A percentile compares a stretch with the other conserved stretches of the same genome.
Conservation (phyloP, 177 flowering plant species). For the Vitis hybrid region DNA sequence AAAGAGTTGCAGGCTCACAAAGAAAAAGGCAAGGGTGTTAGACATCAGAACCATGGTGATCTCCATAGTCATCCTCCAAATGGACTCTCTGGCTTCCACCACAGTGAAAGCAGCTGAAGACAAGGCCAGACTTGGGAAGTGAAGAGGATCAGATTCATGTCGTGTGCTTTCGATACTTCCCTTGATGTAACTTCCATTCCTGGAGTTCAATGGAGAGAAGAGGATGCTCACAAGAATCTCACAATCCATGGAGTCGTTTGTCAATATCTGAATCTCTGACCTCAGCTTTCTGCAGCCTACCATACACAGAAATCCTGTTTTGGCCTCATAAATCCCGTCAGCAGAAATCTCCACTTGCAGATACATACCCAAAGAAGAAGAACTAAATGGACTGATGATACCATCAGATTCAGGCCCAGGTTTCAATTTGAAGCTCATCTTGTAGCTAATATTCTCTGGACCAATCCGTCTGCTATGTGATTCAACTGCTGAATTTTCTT, state of each 20-base stretch:
- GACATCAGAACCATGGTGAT: conserved; percentile 53
- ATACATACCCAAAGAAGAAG: conserved; percentile 5
- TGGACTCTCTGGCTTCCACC: conserved; percentile 14
- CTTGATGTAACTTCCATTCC: conserved; percentile 20
- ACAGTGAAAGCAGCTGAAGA: conserved; percentile 19
- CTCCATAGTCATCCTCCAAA: conserved; percentile 62
- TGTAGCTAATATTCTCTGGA: conserved; percentile 51
- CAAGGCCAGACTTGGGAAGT: conserved; percentile 41
- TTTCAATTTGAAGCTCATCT: conserved; percentile 21
- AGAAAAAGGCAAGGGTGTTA: conserved; percentile 52
- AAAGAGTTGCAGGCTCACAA: conserved; percentile 44
- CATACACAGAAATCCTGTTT: conserved; percentile 67
- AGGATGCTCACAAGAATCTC: conserved; percentile 47
- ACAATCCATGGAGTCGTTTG: conserved; percentile 45
- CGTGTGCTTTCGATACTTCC: conserved; percentile 62
- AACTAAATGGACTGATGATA: conserved; percentile 6
- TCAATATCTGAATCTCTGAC: conserved; percentile 2
- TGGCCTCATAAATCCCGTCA: conserved; percentile 63
- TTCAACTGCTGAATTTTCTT: background rate
- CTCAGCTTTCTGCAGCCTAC: conserved; percentile 50
- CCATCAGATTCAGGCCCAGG: conserved; percentile 6
- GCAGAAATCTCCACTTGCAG: conserved; percentile 37
- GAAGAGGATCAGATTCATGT: conserved; percentile 41
- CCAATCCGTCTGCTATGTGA: conserved; percentile 3
- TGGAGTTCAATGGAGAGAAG: conserved; percentile 42